Conservation (phyloP, 129 eudicot species). For the Tagetes erecta region DNA sequence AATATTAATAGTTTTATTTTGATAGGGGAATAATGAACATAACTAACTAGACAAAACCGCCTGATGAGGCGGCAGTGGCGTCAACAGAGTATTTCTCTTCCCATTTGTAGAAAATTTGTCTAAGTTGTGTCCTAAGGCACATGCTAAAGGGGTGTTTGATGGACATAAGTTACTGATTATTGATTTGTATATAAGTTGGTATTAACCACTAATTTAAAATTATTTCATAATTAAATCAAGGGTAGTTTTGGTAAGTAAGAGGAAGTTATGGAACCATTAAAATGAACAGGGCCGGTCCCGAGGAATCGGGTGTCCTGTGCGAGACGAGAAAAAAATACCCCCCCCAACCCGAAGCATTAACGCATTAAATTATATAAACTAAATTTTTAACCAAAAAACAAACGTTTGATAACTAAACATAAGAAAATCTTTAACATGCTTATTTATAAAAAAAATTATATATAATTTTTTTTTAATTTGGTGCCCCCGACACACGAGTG, state of each 20-base stretch:
- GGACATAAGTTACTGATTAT: background rate
- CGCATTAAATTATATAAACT: no score
- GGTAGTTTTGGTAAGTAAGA: background rate
- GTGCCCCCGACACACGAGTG: no score
- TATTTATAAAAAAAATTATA: no score
- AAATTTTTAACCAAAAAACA: no score
- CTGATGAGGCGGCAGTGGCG: background rate
- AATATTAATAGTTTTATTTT: background rate
- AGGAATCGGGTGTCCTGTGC: no score
- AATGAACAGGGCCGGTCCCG: background rate
- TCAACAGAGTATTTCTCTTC: background rate
- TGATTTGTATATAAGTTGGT: background rate
- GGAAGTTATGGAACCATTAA: background rate
- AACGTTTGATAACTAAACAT: no score
- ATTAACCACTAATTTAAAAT: background rate
- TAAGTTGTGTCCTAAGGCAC: constrained; percentile 1
- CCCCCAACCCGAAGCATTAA: no score
- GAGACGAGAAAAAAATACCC: no score
- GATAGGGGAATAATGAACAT: background rate
- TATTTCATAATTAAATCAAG: background rate
- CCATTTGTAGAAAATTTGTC: background rate
- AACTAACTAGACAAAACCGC: background rate
- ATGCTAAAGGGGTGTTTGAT: background rate
- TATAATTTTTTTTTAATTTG: no score
- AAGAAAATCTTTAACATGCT: no score